Evolutionary conservation across 345 rosid genomes (phyloP).

Genomic region (Lepidium africanum): DNA sequence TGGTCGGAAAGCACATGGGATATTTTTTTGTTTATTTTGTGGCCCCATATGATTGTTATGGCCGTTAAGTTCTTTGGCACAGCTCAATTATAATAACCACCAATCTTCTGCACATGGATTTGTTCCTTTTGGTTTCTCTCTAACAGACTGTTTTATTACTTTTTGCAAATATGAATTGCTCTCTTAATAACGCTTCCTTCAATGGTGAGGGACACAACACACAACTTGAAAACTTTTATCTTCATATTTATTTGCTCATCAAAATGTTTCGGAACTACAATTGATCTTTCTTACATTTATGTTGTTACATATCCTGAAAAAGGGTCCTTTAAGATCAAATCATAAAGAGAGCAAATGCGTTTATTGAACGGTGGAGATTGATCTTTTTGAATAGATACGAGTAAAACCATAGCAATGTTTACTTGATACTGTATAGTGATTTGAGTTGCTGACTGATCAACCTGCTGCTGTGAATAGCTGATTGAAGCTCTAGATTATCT

Average conservation of each 20-base stretch:
- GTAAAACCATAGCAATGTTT: neutral
- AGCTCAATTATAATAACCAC: neutral
- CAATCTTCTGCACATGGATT: constrained; percentile 7
- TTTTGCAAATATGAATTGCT: neutral
- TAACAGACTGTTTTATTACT: neutral
- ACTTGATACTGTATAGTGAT: constrained; percentile 52
- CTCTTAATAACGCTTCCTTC: neutral
- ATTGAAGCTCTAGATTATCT: constrained; percentile 66
- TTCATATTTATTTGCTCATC: neutral
- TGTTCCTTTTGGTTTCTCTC: constrained; percentile 1
- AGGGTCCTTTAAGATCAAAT: neutral
- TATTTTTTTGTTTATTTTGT: constrained; percentile 7
- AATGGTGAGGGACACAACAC: neutral
- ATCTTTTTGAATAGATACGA: neutral
- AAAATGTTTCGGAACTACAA: neutral
- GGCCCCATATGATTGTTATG: constrained; percentile 19
- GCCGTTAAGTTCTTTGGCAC: constrained; percentile 18
- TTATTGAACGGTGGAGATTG: constrained; percentile 1
- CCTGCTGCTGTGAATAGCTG: constrained; percentile 59
- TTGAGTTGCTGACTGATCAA: constrained; percentile 82
- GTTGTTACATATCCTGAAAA: neutral
- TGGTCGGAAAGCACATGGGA: constrained; percentile 25
- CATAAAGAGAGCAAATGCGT: neutral
- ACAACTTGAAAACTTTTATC: neutral
- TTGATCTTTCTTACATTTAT: neutral